Conservation (phyloP, 164 flowering plant species). For the Aristolochia californica region DNA sequence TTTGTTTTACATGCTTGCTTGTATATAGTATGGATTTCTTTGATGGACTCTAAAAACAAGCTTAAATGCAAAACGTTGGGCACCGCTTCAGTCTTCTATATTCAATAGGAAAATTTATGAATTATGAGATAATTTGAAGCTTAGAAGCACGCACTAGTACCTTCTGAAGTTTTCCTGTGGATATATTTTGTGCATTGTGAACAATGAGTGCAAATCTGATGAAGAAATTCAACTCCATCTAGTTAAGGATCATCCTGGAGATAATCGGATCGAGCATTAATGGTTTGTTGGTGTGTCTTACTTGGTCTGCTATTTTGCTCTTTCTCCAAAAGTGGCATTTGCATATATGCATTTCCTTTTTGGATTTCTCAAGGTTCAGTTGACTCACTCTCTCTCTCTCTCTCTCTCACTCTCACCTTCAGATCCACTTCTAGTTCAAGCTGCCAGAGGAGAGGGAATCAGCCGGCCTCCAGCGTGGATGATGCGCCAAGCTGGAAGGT, state of each 20-base stretch:
- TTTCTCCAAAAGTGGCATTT: neutral
- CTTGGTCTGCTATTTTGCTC: neutral
- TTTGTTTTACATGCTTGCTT: no score
- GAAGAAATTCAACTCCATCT: no score
- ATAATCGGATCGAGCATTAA: neutral
- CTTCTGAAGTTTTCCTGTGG: no score
- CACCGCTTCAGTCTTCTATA: no score
- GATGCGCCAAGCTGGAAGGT: constrained; percentile 99
- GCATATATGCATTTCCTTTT: neutral
- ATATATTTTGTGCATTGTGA: no score
- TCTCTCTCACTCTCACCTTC: constrained; percentile 6
- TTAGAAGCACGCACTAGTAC: no score
- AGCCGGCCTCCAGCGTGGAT: constrained; percentile 98
- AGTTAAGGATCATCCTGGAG: neutral
- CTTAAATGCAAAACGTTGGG: no score
- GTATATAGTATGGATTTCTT: no score
- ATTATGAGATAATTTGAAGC: no score
- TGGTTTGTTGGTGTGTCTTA: neutral
- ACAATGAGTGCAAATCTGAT: no score
- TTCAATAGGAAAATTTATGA: no score
- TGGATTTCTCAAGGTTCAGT: neutral
- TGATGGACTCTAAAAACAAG: no score
- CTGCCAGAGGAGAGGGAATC: constrained; percentile 81
- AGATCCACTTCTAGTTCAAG: constrained; percentile 90
- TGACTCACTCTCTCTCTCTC: neutral